Evolutionary conservation across 202 grass and related monocot genomes (phyloP).

Genomic region (Carex arenaria): DNA sequence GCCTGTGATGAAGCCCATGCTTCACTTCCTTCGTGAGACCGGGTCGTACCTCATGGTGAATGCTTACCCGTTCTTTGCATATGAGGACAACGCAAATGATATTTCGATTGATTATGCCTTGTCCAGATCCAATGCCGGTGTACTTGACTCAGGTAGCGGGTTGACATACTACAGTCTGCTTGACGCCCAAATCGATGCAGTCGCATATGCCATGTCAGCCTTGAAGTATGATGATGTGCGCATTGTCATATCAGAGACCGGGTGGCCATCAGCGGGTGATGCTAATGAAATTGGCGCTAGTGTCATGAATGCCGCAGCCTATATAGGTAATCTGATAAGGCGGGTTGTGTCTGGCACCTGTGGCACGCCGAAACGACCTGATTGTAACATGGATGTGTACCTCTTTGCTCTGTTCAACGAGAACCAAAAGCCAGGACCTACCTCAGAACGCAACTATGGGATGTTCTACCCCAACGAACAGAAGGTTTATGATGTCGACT

Average conservation of each 20-base stretch:
- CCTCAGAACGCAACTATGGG: conserved; percentile 85
- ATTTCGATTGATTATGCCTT: conserved; percentile 89
- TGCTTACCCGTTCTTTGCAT: conserved; percentile 90
- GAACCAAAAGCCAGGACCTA: conserved; percentile 85
- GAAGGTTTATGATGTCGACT: conserved; percentile 93
- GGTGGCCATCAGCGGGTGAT: conserved; percentile 87
- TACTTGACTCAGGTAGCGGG: conserved; percentile 46
- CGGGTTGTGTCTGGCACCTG: conserved; percentile 69
- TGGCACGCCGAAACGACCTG: conserved; percentile 50
- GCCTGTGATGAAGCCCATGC: conserved; percentile 67
- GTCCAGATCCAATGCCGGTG: conserved; percentile 70
- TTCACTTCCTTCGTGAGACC: conserved; percentile 47
- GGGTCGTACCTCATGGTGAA: conserved; percentile 80
- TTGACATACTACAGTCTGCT: conserved; percentile 86
- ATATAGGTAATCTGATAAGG: conserved; percentile 65
- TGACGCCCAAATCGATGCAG: conserved; percentile 93
- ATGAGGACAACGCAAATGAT: conserved; percentile 49
- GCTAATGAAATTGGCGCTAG: conserved; percentile 39
- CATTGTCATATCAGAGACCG: conserved; percentile 76
- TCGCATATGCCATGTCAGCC: conserved; percentile 57
- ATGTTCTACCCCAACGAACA: conserved; percentile 81
- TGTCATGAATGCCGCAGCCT: conserved; percentile 53
- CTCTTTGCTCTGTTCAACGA: conserved; percentile 99
- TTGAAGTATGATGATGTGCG: conserved; percentile 40
- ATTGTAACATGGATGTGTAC: conserved; percentile 75